Evolutionary conservation across 1,139 yeast species (phyloP).

Genomic region (Lodderomyces pseudojiufengensis): DNA sequence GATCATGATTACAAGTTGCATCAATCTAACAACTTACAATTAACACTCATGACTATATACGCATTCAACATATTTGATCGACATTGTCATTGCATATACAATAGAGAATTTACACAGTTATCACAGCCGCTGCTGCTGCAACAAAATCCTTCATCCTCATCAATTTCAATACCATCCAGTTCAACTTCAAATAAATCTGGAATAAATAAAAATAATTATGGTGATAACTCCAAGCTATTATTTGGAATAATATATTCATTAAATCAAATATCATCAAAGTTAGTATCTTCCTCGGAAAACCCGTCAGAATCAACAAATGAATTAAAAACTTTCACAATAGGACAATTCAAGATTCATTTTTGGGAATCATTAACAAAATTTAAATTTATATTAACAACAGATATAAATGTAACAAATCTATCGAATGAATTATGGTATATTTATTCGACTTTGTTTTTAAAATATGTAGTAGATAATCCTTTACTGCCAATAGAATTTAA

Average conservation of each 20-base stretch:
- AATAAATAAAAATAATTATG: constrained; percentile 54
- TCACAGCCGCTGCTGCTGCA: constrained; percentile 34
- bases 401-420: constrained; percentile 58
- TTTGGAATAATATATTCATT: constrained; percentile 87
- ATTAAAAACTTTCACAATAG: constrained; percentile 65
- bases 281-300: constrained; percentile 36
- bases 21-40: too few relatives aligned
- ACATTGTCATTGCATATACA: constrained; percentile 78
- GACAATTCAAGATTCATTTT: constrained; percentile 73
- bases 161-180: constrained; percentile 8
- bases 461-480: constrained; percentile 65
- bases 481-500: constrained; percentile 52
- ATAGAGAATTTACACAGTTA: constrained; percentile 52
- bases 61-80: constrained; percentile 88
- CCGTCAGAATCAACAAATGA: constrained; percentile 32
- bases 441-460: constrained; percentile 64
- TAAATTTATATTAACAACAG: constrained; percentile 72
- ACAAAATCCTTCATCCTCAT: constrained; percentile 44
- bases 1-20: too few relatives aligned
- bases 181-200: constrained; percentile 25
- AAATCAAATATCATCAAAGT: constrained; percentile 66
- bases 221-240: constrained; percentile 69
- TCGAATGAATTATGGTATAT: constrained; percentile 61
- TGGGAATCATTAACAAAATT: constrained; percentile 77
- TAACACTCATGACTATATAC: constrained; percentile 55